Evolutionary conservation across 768 basidiomycete species (phyloP).

Genomic region (Boletus coccyginus): DNA sequence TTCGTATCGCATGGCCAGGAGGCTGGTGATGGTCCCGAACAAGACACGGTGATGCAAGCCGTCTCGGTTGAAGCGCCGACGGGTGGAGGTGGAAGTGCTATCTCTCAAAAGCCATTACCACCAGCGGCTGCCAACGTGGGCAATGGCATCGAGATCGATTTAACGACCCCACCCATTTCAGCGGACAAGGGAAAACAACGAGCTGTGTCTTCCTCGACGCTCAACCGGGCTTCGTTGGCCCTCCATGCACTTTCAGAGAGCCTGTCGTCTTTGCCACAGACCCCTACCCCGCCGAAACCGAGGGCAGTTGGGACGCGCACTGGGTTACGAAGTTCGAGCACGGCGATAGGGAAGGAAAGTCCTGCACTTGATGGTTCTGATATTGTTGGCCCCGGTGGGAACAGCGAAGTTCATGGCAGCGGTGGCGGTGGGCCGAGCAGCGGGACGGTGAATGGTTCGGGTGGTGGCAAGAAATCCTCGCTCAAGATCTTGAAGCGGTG

Average conservation of each 20-base stretch:
- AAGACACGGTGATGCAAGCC: conserved; percentile 6
- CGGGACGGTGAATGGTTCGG: conserved; percentile 19
- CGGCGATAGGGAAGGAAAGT: conserved; percentile 18
- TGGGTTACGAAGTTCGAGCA: conserved; percentile 44
- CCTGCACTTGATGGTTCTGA: conserved; percentile 34
- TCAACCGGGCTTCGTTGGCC: conserved; percentile 37
- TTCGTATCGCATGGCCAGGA: conserved; percentile 2
- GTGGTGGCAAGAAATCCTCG: conserved; percentile 28
- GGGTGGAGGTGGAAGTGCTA: neutral
- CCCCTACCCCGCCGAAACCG: conserved; percentile 31
- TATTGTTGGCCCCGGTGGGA: conserved; percentile 25
- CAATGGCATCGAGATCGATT: conserved; percentile 10
- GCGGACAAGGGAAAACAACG: conserved; percentile 25
- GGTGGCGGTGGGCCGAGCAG: conserved; percentile 15
- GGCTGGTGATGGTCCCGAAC: neutral
- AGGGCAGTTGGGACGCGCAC: conserved; percentile 47
- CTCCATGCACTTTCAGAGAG: conserved; percentile 64
- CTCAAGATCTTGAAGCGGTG: conserved; percentile 69
- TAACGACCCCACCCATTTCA: conserved; percentile 13
- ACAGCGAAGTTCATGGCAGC: conserved; percentile 18
- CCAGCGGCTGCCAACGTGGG: conserved; percentile 1
- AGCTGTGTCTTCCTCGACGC: conserved; percentile 13
- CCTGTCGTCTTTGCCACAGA: conserved; percentile 47
- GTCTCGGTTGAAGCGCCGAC: conserved; percentile 8
- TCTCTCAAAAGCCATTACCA: conserved; percentile 15